Conservation (phyloP, 2,329 filamentous ascomycete species). For the Aureobasidium pullulans region DNA sequence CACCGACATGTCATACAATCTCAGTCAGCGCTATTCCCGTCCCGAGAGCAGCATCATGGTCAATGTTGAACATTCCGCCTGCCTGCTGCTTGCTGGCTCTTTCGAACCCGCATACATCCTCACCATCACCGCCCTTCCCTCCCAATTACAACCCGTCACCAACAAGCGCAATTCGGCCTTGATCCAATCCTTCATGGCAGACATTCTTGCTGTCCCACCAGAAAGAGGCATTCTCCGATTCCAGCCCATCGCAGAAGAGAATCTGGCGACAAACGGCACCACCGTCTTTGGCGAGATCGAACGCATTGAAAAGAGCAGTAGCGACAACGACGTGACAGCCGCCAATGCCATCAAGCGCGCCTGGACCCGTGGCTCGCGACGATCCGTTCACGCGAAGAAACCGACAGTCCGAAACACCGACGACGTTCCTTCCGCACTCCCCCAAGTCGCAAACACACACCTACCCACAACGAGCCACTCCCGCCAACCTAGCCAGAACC, state of each 20-base stretch:
- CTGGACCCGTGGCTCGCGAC: constrained; percentile 24
- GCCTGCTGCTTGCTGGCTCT: constrained; percentile 66
- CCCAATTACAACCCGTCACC: constrained; percentile 61
- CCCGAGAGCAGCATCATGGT: constrained; percentile 68
- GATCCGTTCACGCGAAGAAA: constrained; percentile 20
- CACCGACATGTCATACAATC: constrained; percentile 62
- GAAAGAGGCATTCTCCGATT: constrained; percentile 69
- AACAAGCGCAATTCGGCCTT: constrained; percentile 78
- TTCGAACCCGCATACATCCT: constrained; percentile 75
- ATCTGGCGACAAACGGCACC: constrained; percentile 61
- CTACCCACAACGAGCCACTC: constrained; percentile 9
- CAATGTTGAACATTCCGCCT: constrained; percentile 66
- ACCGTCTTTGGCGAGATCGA: constrained; percentile 64
- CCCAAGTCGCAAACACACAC: constrained; percentile 5
- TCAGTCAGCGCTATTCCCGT: constrained; percentile 69
- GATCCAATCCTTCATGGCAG: constrained; percentile 67
- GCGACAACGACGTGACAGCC: constrained; percentile 28
- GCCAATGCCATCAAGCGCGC: constrained; percentile 34
- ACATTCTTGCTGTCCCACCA: constrained; percentile 58
- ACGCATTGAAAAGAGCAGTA: constrained; percentile 42
- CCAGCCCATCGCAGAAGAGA: constrained; percentile 60
- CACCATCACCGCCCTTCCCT: constrained; percentile 62
- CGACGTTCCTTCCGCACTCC: not conserved
- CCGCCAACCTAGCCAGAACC: not conserved
- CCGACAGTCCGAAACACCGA: not conserved